Evolutionary conservation across 345 rosid species (phyloP).

Genomic region (Salix brachista): DNA sequence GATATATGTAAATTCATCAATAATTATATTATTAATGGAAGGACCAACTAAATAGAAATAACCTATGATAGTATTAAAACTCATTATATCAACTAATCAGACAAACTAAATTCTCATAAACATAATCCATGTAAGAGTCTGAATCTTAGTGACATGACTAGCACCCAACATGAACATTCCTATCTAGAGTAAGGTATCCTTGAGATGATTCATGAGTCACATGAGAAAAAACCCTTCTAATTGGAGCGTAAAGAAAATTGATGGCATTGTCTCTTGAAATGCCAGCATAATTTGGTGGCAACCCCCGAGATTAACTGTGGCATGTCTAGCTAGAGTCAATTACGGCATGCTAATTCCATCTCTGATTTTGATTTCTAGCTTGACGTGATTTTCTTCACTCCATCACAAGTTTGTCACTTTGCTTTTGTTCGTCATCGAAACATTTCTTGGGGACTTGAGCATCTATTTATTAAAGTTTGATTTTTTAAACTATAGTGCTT

Average conservation of each 20-base stretch:
- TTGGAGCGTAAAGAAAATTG: not conserved
- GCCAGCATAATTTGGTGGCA: not conserved
- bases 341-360: not conserved
- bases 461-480: not conserved
- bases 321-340: conserved; percentile 8
- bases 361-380: not conserved
- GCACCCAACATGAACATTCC: too few relatives aligned
- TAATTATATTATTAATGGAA: too few relatives aligned
- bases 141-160: too few relatives aligned
- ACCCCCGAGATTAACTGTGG: not conserved
- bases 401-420: not conserved
- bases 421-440: not conserved
- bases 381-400: not conserved
- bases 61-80: too few relatives aligned
- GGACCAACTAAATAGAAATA: too few relatives aligned
- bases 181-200: too few relatives aligned
- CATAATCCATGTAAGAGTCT: too few relatives aligned
- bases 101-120: too few relatives aligned
- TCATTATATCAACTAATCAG: too few relatives aligned
- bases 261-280: not conserved
- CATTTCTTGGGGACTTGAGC: conserved; percentile 12
- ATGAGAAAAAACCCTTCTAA: not conserved
- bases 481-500: not conserved
- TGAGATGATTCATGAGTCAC: not conserved
- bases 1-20: too few relatives aligned